Conservation (phyloP, 306 rosid genomes). For the Prunus dulcis region DNA sequence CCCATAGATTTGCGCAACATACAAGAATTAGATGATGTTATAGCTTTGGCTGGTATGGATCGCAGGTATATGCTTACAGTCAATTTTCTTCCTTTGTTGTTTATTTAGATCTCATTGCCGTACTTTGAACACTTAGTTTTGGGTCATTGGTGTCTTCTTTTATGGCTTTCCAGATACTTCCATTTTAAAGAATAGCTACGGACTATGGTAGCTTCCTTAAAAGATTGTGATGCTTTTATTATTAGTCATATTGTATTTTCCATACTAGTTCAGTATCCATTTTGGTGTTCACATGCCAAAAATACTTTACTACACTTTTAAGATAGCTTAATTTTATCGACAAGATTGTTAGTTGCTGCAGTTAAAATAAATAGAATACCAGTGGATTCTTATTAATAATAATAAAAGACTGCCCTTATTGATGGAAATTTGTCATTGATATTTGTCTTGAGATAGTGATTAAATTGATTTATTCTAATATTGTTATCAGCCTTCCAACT, state of each 20-base stretch:
- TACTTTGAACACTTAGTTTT: conserved; percentile 13
- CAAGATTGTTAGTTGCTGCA: not conserved
- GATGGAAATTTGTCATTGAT: not conserved
- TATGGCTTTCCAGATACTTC: not conserved
- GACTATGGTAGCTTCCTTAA: not conserved
- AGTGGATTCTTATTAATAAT: not conserved
- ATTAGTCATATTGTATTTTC: not conserved
- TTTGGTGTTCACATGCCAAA: not conserved
- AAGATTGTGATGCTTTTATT: not conserved
- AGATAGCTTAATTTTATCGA: not conserved
- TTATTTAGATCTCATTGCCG: not conserved
- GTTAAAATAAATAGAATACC: not conserved
- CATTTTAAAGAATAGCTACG: not conserved
- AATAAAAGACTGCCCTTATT: not conserved
- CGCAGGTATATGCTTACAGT: conserved; percentile 55
- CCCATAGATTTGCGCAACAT: conserved; percentile 79
- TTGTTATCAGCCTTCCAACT: conserved; percentile 97
- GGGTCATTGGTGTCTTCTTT: not conserved
- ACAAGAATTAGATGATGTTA: conserved; percentile 51
- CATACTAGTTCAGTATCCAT: not conserved
- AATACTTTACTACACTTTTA: not conserved
- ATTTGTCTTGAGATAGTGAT: conserved; percentile 24
- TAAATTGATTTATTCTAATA: conserved; percentile 54
- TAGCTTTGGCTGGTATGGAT: conserved; percentile 74
- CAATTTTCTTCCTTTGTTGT: conserved; percentile 8